A percentile compares a stretch with the other conserved stretches of the same genome.
phyloP scores from a whole-genome alignment of 2,329 filamentous ascomycete species.

The Huntiella bhutanensis region DNA sequence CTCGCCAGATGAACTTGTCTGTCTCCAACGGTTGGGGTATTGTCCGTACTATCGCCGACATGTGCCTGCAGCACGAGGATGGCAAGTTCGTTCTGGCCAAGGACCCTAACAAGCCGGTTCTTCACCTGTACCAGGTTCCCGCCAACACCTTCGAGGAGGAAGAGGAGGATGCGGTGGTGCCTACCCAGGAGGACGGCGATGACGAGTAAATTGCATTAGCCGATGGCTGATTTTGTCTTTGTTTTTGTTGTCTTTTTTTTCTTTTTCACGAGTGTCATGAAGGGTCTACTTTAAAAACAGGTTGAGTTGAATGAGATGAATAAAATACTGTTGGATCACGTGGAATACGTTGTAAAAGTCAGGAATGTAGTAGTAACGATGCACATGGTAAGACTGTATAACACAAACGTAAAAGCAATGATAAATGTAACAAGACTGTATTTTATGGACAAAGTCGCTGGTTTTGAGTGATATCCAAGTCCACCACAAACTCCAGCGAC shows the following conservation, averaged over 20 bases:
- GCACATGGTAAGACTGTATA: too few species aligned
- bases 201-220: neutral
- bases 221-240: neutral
- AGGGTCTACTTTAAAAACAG: neutral
- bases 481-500: neutral
- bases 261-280: slow-evolving; percentile 4
- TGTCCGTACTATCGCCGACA: slow-evolving; percentile 91
- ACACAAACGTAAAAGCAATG: too few species aligned
- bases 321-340: too few species aligned
- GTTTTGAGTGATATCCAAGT: neutral
- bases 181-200: slow-evolving; percentile 13
- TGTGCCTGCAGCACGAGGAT: slow-evolving; percentile 59
- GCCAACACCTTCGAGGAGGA: slow-evolving; percentile 69
- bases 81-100: slow-evolving; percentile 67
- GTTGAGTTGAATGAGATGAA: too few species aligned
- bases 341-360: too few species aligned
- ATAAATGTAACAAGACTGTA: too few species aligned
- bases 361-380: too few species aligned
- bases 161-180: slow-evolving; percentile 37
- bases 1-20: slow-evolving; percentile 92
- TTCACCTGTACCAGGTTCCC: slow-evolving; percentile 84
- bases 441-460: too few species aligned
- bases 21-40: slow-evolving; percentile 98
- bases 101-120: slow-evolving; percentile 93
- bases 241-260: slow-evolving; percentile 6